Evolutionary conservation across 768 basidiomycete species (phyloP).

Genomic region (Amylocystis lapponica): DNA sequence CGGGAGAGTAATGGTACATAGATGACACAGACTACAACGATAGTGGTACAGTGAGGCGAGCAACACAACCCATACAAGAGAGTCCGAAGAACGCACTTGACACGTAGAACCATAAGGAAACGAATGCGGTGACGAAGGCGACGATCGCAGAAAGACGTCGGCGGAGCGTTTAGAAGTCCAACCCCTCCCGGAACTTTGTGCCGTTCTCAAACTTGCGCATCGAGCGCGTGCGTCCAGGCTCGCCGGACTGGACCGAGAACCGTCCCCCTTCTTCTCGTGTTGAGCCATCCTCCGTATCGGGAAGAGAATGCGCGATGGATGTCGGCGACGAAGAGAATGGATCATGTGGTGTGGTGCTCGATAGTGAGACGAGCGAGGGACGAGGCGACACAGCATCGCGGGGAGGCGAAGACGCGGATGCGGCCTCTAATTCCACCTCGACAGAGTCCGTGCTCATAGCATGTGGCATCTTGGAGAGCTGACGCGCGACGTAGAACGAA

Average conservation of each 20-base stretch:
- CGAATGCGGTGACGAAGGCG: background rate
- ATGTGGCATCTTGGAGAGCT: background rate
- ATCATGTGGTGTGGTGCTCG: too few species aligned
- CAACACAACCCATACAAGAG: background rate
- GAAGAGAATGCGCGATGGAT: too few species aligned
- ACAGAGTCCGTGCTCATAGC: constrained; percentile 12
- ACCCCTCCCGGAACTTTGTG: constrained; percentile 24
- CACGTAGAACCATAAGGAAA: background rate
- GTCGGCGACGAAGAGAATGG: constrained; percentile 12
- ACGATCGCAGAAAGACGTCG: background rate
- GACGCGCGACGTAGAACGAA: background rate
- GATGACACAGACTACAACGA: background rate
- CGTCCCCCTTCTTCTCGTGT: constrained; percentile 4
- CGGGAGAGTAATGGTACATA: too few species aligned
- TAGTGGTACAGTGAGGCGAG: background rate
- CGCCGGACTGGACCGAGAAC: constrained; percentile 14
- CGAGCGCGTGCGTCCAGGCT: constrained; percentile 8
- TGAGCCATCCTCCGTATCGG: too few species aligned
- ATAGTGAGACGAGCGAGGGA: too few species aligned
- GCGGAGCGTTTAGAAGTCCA: constrained; percentile 1
- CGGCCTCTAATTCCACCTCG: constrained; percentile 3
- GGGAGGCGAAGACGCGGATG: constrained; percentile 1
- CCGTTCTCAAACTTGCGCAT: constrained; percentile 25
- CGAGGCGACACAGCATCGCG: too few species aligned
- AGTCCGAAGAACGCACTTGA: too few species aligned